Conservation (phyloP, 768 basidiomycete genomes). For the Serendipita sp. region DNA sequence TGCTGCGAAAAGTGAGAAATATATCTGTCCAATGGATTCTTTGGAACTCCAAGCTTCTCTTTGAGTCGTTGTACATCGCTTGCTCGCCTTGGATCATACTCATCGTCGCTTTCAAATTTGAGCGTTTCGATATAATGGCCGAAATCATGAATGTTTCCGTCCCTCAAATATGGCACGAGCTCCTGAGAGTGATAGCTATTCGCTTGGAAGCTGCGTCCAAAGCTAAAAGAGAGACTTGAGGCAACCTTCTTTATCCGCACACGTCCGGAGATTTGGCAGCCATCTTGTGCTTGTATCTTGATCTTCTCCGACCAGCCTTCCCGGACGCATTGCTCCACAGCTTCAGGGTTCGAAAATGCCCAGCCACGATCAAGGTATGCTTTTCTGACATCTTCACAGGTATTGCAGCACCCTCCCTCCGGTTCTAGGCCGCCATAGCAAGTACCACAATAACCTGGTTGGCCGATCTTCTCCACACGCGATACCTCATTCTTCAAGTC, state of each 20-base stretch:
- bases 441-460: conserved; percentile 70
- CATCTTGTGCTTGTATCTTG: conserved; percentile 81
- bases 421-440: conserved; percentile 83
- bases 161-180: conserved; percentile 85
- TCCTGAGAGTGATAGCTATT: conserved; percentile 67
- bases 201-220: conserved; percentile 88
- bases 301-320: conserved; percentile 95
- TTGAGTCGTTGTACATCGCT: conserved; percentile 45
- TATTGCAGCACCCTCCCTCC: conserved; percentile 77
- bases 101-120: conserved; percentile 64
- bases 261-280: conserved; percentile 83
- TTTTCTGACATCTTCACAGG: conserved; percentile 85
- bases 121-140: conserved; percentile 74
- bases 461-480: conserved; percentile 38
- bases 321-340: conserved; percentile 82
- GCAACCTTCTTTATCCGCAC: conserved; percentile 94
- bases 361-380: conserved; percentile 85
- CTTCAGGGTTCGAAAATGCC: conserved; percentile 83
- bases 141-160: conserved; percentile 66
- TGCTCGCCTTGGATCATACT: conserved; percentile 56
- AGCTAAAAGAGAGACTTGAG: conserved; percentile 88
- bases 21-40: conserved; percentile 56
- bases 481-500: conserved; percentile 79
- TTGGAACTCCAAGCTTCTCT: conserved; percentile 52
- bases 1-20: neutral